phyloP scores from a whole-genome alignment of 2,329 filamentous ascomycete species.

The Gnomoniopsis sp. region DNA sequence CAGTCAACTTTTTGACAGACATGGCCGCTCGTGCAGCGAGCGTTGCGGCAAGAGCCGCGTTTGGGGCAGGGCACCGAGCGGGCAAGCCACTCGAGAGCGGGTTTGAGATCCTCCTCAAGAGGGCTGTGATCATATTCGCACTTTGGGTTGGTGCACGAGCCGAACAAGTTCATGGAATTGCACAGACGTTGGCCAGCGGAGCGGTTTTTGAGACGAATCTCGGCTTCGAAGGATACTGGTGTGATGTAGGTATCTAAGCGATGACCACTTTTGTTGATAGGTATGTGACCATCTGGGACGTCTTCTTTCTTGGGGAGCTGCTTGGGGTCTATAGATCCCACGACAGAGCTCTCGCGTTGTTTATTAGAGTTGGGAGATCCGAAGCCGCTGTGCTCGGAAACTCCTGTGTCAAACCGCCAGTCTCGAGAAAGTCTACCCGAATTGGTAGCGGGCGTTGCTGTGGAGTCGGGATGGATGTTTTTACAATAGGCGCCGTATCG shows the following conservation, averaged over 20 bases:
- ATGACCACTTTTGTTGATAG: constrained; percentile 25
- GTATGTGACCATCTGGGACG: constrained; percentile 25
- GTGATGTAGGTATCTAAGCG: constrained; percentile 29
- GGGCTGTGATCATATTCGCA: constrained; percentile 29
- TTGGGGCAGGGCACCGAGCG: constrained; percentile 27
- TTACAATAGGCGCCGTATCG: constrained; percentile 28
- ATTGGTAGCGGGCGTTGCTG: not conserved
- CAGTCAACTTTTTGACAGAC: constrained; percentile 30
- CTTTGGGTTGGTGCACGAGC: constrained; percentile 24
- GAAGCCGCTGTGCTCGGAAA: constrained; percentile 10
- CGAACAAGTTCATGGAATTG: constrained; percentile 9
- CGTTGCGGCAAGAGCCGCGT: constrained; percentile 25
- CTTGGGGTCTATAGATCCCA: not conserved
- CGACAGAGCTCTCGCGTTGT: constrained; percentile 5
- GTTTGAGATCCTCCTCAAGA: constrained; percentile 24
- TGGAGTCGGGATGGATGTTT: constrained; percentile 22
- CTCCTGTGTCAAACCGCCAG: constrained; percentile 5
- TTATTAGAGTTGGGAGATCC: not conserved
- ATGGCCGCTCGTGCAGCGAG: constrained; percentile 27
- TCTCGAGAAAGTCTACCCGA: constrained; percentile 2
- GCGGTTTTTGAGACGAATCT: constrained; percentile 22
- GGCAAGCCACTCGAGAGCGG: constrained; percentile 25
- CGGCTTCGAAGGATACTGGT: constrained; percentile 16
- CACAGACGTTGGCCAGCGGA: constrained; percentile 21
- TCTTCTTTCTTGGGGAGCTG: constrained; percentile 23